These are phyloP conservation scores for Cutaneotrichosporon daszewskae DNA, from an alignment of 1,284 basidiomycete genomes.

Conservation along the genomic window DNA sequence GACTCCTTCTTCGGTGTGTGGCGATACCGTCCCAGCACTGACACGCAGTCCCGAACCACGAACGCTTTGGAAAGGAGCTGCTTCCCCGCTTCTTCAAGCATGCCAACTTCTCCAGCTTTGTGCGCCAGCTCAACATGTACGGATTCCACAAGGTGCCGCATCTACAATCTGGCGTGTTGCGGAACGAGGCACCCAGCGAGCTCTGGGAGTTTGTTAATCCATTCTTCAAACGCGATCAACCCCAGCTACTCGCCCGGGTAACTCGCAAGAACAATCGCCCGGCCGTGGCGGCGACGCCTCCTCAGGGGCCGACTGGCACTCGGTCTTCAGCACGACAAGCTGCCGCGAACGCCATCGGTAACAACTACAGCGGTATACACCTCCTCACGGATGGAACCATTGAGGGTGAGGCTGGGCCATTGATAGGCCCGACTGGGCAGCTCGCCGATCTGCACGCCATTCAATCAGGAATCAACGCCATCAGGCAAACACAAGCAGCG, in stretches of 20 bases:
- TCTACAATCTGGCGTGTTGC: constrained; percentile 86
- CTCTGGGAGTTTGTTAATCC: constrained; percentile 91
- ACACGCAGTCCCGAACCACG: constrained; percentile 79
- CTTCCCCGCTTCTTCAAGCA: constrained; percentile 95
- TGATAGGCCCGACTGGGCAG: constrained; percentile 26
- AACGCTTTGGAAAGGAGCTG: constrained; percentile 84
- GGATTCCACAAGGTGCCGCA: constrained; percentile 95
- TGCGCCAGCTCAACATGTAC: constrained; percentile 96
- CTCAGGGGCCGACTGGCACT: constrained; percentile 20
- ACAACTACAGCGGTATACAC: constrained; percentile 19
- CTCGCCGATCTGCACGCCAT: constrained; percentile 38
- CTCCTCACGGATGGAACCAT: constrained; percentile 43
- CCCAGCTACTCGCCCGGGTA: constrained; percentile 83
- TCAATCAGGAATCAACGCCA: constrained; percentile 70
- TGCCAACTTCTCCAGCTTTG: constrained; percentile 88
- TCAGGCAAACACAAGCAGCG: constrained; percentile 84
- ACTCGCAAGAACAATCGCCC: constrained; percentile 62
- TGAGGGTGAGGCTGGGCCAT: constrained; percentile 32
- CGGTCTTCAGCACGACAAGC: constrained; percentile 31
- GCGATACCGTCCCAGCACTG: too few relatives aligned
- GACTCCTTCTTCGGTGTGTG: constrained; percentile 80
- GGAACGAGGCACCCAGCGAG: constrained; percentile 73
- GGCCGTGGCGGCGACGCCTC: constrained; percentile 14
- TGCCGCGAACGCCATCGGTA: constrained; percentile 8
- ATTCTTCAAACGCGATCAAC: constrained; percentile 82